Base-by-base conservation (phyloP, 2,329 filamentous ascomycete genomes). In the Aureobasidium musti region DNA sequence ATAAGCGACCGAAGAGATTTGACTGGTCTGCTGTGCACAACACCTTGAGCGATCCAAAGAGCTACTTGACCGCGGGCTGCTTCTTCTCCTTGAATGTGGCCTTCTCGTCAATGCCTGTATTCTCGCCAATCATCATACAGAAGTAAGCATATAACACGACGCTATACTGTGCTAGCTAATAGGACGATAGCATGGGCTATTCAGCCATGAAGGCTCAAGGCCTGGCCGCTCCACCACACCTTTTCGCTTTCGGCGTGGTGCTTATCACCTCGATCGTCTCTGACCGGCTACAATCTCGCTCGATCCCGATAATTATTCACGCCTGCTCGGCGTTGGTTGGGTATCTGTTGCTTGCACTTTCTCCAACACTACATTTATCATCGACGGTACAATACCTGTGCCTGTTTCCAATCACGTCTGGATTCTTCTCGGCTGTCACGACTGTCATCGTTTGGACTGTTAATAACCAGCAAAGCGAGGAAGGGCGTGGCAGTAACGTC, bases 21-120 rank as follows among this genome's bases (percentile, higher is more conserved):
- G 79, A 86, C 45, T 78, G 82, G 72, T 76, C 77, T 35, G 87
- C 90, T 70, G 82, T 90, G 47, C 73, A 86, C 17, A 79, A 84
- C 68, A 85, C 86, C 2, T 77, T 91, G 35, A 71, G 74, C 52
- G 89, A 92, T 76, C 88, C 89, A 0, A 88, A 87, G 70, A 86
- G 86, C 67, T 94, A 91, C 79, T 81, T 94, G 49, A 90, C 90
- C 5, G 89, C 91, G 0, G 80, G 81, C 71, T 96, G 96, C 86
- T 91, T 96, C 82, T 92, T 96, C 81, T 87, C 89, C 76, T 88
- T 90, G 74, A 96, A 97, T 77, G 89, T 96, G 75, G 90, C 92
- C 14, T 97, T 96, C 80, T 88, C 88, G 73, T 94, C 90, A 26
- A 87, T 96, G 75, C 92, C 92, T 2, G 91, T 95, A 57, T 96